Conservation (phyloP, 2,329 filamentous ascomycete species). For the Pseudocercospora eumusae region DNA sequence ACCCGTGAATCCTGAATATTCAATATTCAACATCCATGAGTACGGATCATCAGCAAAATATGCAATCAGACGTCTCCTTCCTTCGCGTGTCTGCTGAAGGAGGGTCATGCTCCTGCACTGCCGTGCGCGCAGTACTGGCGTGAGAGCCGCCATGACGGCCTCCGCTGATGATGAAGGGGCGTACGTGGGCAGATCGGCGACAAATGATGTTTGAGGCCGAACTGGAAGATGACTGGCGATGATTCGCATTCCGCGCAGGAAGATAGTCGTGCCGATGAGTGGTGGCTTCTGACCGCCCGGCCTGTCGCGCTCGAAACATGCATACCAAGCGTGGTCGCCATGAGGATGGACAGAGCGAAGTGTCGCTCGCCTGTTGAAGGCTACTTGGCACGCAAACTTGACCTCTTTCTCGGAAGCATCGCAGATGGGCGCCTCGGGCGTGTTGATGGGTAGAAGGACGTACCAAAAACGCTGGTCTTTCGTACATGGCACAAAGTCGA, state of each 20-base stretch:
- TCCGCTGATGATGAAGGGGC: too few relatives aligned
- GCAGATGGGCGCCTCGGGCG: background rate
- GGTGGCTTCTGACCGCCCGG: background rate
- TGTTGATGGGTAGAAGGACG: background rate
- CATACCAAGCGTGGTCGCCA: background rate
- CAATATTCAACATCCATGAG: too few relatives aligned
- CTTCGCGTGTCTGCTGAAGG: too few relatives aligned
- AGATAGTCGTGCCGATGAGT: background rate
- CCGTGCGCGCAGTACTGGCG: too few relatives aligned
- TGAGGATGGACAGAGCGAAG: background rate
- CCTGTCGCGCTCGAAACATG: background rate
- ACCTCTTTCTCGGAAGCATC: background rate
- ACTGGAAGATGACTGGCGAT: too few relatives aligned
- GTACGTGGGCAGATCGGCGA: too few relatives aligned
- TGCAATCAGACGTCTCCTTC: too few relatives aligned
- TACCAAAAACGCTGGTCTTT: background rate
- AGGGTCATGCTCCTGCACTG: too few relatives aligned
- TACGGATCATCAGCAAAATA: too few relatives aligned
- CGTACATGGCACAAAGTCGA: background rate
- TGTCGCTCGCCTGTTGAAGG: background rate
- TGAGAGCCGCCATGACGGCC: too few relatives aligned
- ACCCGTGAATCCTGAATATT: too few relatives aligned
- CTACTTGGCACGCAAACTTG: background rate
- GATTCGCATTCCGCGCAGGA: background rate
- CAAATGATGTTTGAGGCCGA: too few relatives aligned